phyloP scores from a whole-genome alignment of 1,284 basidiomycete species.

The Apiotrichum siamense region DNA sequence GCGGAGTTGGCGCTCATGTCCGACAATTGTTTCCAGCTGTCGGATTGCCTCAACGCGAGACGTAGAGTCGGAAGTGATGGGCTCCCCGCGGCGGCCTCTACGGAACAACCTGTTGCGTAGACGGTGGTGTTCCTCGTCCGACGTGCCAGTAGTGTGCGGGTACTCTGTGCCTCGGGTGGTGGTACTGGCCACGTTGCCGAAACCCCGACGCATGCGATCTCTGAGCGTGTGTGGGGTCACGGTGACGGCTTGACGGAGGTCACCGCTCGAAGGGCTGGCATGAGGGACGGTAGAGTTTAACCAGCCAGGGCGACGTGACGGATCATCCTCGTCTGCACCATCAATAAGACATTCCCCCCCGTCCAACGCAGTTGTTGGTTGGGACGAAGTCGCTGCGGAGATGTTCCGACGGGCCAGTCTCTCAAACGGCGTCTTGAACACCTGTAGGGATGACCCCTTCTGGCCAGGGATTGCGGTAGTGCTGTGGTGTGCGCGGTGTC shows the following conservation, averaged over 20 bases:
- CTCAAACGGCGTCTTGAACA: constrained; percentile 1
- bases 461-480: background rate
- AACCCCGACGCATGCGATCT: background rate
- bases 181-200: background rate
- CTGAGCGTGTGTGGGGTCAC: background rate
- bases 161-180: background rate
- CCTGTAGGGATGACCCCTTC: background rate
- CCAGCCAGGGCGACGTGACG: background rate
- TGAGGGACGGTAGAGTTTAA: too few species aligned
- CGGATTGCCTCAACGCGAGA: background rate
- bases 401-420: constrained; percentile 3
- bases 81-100: background rate
- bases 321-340: background rate
- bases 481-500: constrained; percentile 3
- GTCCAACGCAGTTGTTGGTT: background rate
- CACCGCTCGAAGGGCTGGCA: too few species aligned
- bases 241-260: too few species aligned
- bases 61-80: background rate
- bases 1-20: constrained; percentile 2
- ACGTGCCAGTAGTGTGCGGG: constrained; percentile 1
- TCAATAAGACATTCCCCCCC: too few species aligned
- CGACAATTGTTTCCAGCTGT: background rate
- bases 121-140: constrained; percentile 10
- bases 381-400: background rate
- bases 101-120: constrained; percentile 4